phyloP scores from a whole-genome alignment of 78 protist genomes.

The Thecamonas trahens region DNA sequence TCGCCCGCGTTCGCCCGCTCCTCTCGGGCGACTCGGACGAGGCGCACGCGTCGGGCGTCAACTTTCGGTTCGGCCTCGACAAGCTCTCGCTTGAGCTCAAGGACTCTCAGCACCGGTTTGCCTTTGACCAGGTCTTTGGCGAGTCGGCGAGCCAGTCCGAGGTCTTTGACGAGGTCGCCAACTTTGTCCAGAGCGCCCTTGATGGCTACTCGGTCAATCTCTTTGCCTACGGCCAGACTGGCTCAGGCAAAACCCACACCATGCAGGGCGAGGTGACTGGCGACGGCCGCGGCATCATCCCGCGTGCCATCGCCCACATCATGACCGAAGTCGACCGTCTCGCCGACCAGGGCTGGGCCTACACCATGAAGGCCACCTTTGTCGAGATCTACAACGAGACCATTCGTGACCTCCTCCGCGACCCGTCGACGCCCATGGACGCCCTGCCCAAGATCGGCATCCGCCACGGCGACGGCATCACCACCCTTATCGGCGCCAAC shows the following conservation, averaged over 20 bases:
- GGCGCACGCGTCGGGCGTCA: too few relatives aligned
- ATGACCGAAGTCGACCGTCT: too few relatives aligned
- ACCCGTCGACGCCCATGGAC: too few relatives aligned
- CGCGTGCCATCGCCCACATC: conserved; percentile 25
- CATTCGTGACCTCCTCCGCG: conserved; percentile 47
- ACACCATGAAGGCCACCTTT: conserved; percentile 2
- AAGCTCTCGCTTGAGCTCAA: too few relatives aligned
- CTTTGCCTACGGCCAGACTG: conserved; percentile 75
- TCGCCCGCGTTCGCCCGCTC: conserved; percentile 60
- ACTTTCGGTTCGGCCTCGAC: too few relatives aligned
- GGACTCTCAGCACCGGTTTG: too few relatives aligned
- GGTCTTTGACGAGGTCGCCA: conserved; percentile 54
- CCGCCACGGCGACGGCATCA: too few relatives aligned
- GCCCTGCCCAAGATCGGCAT: too few relatives aligned
- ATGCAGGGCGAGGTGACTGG: conserved; percentile 59
- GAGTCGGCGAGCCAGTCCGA: conserved; percentile 6
- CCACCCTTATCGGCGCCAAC: too few relatives aligned
- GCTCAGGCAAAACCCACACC: conserved; percentile 58
- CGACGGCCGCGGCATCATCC: conserved; percentile 15
- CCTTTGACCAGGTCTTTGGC: conserved; percentile 64
- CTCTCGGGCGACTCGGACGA: too few relatives aligned
- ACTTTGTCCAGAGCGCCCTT: conserved; percentile 55
- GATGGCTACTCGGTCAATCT: conserved; percentile 72
- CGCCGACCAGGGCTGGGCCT: too few relatives aligned
- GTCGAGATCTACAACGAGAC: conserved; percentile 74